These are phyloP conservation scores for Centrapalus pauciflorus DNA, from an alignment of 129 eudicot species.

Conservation along the genomic window DNA sequence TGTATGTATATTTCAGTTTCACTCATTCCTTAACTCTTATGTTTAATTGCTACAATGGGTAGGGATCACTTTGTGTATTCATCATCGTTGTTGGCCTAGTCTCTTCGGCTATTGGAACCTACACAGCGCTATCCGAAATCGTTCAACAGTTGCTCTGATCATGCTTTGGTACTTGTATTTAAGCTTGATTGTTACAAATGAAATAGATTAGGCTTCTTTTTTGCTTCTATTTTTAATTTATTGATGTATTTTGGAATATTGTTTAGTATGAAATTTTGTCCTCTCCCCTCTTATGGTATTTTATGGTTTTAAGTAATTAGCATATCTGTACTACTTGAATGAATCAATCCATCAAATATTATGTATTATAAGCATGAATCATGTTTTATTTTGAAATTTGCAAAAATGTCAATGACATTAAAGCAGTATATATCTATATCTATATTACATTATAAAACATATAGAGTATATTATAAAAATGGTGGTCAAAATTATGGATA, in stretches of 20 bases:
- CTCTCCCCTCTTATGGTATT: constrained; percentile 4
- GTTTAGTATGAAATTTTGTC: constrained; percentile 23
- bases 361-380: neutral
- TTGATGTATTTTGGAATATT: constrained; percentile 13
- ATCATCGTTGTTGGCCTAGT: constrained; percentile 51
- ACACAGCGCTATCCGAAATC: constrained; percentile 59
- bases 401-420: too few relatives aligned
- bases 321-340: constrained; percentile 4
- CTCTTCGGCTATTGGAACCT: constrained; percentile 60
- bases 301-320: too few relatives aligned
- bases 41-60: constrained; percentile 13
- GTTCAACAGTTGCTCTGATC: constrained; percentile 33
- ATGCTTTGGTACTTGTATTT: constrained; percentile 8
- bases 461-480: too few relatives aligned
- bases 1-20: neutral
- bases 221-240: neutral
- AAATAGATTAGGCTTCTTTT: constrained; percentile 8
- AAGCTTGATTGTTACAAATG: constrained; percentile 15
- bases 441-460: too few relatives aligned
- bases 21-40: neutral
- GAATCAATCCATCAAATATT: neutral
- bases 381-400: neutral
- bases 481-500: too few relatives aligned
- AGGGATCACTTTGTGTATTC: constrained; percentile 48
- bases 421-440: too few relatives aligned